Evolutionary conservation across 164 flowering plant species (phyloP), one percentile per base, ranked within the genome.

Genomic region (Vitis amurensis): DNA sequence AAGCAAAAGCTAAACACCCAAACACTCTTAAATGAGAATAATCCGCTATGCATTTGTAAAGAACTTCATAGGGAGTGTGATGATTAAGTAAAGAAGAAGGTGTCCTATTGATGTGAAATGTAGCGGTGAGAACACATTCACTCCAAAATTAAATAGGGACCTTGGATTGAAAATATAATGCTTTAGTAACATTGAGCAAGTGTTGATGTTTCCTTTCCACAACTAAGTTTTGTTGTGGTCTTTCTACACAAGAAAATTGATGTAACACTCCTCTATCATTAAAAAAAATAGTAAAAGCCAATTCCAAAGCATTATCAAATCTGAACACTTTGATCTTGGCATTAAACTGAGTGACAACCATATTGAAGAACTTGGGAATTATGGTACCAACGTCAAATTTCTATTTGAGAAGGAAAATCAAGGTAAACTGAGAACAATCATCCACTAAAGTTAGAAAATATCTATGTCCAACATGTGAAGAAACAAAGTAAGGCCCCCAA

Each of bases 181-280:
- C 13, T 7, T 23, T 4, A 30, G 63, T 49, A 44, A 60, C 49
- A 60, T 61, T 30, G 14, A 61, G 27, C 9, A 61, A 47, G 49
- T 61, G 49, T 61, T 61, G 49, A 61, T 30, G 63, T 14, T 61
- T 61, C 31, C 2, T 47, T n/a, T 37, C 50, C 63, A 61, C 49
- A 31, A 55, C 9, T 7, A 1, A 55, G 59, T 55, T 55, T 55
- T 55, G 5, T 16, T 55, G 59, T 12, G 31, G 48, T 27, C 63
- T 29, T 31, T 61, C 63, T 13, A 61, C 49, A 14, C 50, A 61
- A 29, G 49, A 61, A 31, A 61, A 61, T n/a, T 61, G 49, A 30
- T 31, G 49, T 15, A 61, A 61, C 2, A 7, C 63, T 58, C 16
- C 37, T 13, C 17, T 59, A 27, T 59, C 37, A 10, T 27, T 2